Evolutionary conservation across 495 filamentous ascomycete genomes (phyloP).

Genomic region (Massariosphaeria phaeospora): DNA sequence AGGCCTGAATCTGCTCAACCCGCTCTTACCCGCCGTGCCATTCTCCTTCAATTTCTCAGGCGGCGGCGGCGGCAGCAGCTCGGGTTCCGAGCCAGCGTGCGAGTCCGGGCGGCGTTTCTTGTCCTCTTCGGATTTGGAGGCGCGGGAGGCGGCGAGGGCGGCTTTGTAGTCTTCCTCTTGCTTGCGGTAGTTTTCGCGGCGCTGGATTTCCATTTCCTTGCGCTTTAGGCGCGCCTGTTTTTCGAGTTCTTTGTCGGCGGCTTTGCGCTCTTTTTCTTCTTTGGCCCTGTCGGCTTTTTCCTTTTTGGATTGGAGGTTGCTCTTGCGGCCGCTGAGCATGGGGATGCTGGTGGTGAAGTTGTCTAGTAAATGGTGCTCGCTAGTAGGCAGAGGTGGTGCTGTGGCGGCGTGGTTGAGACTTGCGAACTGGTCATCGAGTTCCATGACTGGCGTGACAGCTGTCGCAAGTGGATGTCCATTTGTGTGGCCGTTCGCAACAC

Average conservation of each 20-base stretch:
- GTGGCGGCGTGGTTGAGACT: constrained; percentile 58
- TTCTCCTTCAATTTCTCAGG: constrained; percentile 32
- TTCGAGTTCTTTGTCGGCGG: constrained; percentile 49
- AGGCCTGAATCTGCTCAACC: constrained; percentile 51
- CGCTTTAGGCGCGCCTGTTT: constrained; percentile 61
- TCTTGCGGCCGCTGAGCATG: constrained; percentile 37
- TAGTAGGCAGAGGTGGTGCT: constrained; percentile 46
- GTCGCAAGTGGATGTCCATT: constrained; percentile 5
- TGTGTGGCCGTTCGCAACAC: constrained; percentile 20
- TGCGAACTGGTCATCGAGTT: constrained; percentile 51
- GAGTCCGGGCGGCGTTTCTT: constrained; percentile 22
- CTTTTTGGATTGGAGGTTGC: constrained; percentile 47
- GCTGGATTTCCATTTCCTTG: constrained; percentile 54
- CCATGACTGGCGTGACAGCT: constrained; percentile 42
- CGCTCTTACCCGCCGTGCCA: constrained; percentile 38
- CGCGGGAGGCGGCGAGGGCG: constrained; percentile 55
- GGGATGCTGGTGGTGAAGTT: constrained; percentile 25
- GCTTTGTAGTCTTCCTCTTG: constrained; percentile 57
- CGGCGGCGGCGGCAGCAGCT: not conserved
- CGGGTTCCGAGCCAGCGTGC: not conserved
- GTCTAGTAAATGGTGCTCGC: constrained; percentile 31
- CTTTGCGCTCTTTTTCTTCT: constrained; percentile 38
- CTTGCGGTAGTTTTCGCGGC: constrained; percentile 49
- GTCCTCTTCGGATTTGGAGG: constrained; percentile 50
- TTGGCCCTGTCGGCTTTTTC: constrained; percentile 47